Base-by-base conservation (phyloP, 2,329 filamentous ascomycete genomes). In the Boeremia exigua region DNA sequence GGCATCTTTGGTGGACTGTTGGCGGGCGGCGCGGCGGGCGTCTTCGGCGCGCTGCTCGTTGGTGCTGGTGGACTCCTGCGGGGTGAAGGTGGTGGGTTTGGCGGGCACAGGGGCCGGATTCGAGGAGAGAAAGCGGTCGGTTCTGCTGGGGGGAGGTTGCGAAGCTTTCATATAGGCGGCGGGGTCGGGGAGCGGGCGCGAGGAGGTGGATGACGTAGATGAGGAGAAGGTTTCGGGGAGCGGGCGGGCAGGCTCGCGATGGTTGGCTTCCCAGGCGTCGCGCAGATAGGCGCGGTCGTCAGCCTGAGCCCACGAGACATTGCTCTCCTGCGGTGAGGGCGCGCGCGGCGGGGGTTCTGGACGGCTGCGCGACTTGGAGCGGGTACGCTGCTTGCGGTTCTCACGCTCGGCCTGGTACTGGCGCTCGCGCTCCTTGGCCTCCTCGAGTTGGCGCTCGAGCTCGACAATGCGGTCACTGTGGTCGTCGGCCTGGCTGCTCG, bases 381-480 rank as follows among this genome's bases (percentile, higher is more conserved):
- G 67, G 33, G 72, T 65, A n/a, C 75, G 73, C 58, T 72, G 72
- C 33, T 73, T 69, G 30, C 82, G 76, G 25, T 83, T 81, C 58
- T 86, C 81, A 11, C 86, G 80, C 68, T 88, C 86, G 23, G 76
- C 77, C 66, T 88, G 81, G 65, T 89, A 89, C 64, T 84, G 81
- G 34, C 80, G 80, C 68, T 91, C 88, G 39, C 88, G 82, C 61
- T 88, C 86, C 61, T 87, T 84, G 12, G 88, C 88, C 66, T 85
- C 82, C 66, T 87, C 85, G 1, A 91, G 80, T 68, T 91, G 85
- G 29, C 82, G 81, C 77, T 98, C 94, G 5, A 98, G 82, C 71
- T 97, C 88, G 66, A 85, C 85, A 59, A 97, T 88, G 36, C 92
- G 86, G 60, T 82, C 84, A 23, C 78, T 79, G 57, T 77, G 83